These are phyloP conservation scores for Wallacemonas sp. DNA, from an alignment of 208 protist genomes.

Conservation along the genomic window DNA sequence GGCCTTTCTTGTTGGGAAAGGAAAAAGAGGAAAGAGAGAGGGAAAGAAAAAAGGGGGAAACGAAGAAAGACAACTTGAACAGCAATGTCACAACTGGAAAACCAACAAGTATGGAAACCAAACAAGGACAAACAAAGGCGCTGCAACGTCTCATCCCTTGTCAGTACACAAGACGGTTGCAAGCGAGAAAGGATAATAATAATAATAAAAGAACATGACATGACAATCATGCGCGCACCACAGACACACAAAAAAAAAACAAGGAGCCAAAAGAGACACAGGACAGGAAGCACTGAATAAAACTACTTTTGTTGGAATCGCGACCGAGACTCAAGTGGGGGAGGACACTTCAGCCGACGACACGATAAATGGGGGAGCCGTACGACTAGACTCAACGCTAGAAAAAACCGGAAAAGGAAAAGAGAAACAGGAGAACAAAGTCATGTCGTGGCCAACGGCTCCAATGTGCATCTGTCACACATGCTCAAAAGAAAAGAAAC, in stretches of 20 bases:
- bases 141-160: not conserved
- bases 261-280: conserved; percentile 1
- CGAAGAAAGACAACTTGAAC: not conserved
- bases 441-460: no score
- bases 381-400: no score
- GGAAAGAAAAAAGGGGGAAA: conserved; percentile 14
- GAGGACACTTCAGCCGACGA: no score
- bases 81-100: not conserved
- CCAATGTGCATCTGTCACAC: no score
- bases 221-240: not conserved
- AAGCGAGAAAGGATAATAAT: conserved; percentile 21
- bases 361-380: no score
- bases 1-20: not conserved
- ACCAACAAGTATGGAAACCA: not conserved
- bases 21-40: not conserved
- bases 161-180: conserved; percentile 3
- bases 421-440: no score
- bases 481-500: no score
- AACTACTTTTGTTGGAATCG: conserved; percentile 13
- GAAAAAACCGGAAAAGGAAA: no score
- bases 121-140: conserved; percentile 8
- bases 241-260: conserved; percentile 19
- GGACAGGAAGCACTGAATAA: not conserved
- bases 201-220: conserved; percentile 2
- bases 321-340: no score